Percentiles rank a stretch among this genome's conserved stretches.
Conservation (phyloP, 768 basidiomycete species). For the Boletus insuetus region DNA sequence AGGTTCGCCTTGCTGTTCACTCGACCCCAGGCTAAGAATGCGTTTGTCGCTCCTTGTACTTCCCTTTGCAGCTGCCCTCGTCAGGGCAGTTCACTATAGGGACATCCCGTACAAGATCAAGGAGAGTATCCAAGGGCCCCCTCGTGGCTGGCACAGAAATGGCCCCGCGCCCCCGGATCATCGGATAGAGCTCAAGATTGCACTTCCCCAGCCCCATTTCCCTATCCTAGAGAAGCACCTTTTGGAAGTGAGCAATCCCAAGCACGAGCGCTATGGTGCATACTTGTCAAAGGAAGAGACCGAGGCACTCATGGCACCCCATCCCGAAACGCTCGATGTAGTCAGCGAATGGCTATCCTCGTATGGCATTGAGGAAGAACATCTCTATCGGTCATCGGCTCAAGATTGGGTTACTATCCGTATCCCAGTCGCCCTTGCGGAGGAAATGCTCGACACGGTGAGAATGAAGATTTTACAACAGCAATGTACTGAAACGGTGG, state of each 20-base stretch:
- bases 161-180: conserved; percentile 44
- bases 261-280: conserved; percentile 51
- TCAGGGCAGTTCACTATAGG: conserved; percentile 4
- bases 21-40: conserved; percentile 5
- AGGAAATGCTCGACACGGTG: conserved; percentile 72
- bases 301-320: conserved; percentile 58
- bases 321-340: conserved; percentile 45
- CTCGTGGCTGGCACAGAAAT: conserved; percentile 48
- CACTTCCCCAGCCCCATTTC: conserved; percentile 53
- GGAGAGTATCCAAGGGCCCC: conserved; percentile 43
- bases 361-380: conserved; percentile 49
- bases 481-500: not conserved
- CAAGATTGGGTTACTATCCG: conserved; percentile 66
- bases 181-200: conserved; percentile 55
- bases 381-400: conserved; percentile 55
- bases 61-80: conserved; percentile 13
- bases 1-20: not conserved
- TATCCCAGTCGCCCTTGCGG: conserved; percentile 56
- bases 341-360: conserved; percentile 63
- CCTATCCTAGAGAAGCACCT: conserved; percentile 47
- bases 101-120: conserved; percentile 39
- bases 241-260: conserved; percentile 57
- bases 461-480: conserved; percentile 12
- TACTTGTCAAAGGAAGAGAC: conserved; percentile 65
- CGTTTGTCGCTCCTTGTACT: conserved; percentile 10